Conservation (phyloP, 2,329 filamentous ascomycete genomes). For the Venturiaceae sp. region DNA sequence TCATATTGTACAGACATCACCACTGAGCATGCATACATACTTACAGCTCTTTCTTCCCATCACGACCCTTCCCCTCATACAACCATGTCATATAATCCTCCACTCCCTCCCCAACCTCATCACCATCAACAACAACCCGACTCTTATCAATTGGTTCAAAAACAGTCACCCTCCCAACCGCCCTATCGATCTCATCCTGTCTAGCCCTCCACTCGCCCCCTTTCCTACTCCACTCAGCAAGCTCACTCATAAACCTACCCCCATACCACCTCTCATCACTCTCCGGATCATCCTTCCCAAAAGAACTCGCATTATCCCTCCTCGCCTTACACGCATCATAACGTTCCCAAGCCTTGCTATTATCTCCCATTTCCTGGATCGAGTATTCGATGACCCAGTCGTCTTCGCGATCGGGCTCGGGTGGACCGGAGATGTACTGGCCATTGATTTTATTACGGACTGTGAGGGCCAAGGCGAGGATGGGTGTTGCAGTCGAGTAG, state of each 20-base stretch:
- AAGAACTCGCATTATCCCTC: conserved; percentile 26
- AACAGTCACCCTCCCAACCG: conserved; percentile 26
- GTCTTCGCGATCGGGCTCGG: conserved; percentile 32
- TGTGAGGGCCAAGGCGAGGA: conserved; percentile 63
- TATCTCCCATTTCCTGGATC: conserved; percentile 49
- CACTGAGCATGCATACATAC: background rate
- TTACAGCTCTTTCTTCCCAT: background rate
- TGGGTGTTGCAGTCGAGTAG: conserved; percentile 8
- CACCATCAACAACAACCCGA: conserved; percentile 11
- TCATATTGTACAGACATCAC: background rate
- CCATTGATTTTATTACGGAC: conserved; percentile 66
- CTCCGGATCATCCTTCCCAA: conserved; percentile 25
- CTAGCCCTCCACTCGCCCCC: conserved; percentile 51
- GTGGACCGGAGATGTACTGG: conserved; percentile 51
- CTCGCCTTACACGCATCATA: conserved; percentile 34
- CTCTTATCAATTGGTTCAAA: conserved; percentile 2
- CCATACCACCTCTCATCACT: conserved; percentile 31
- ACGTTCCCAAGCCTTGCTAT: conserved; percentile 34
- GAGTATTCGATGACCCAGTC: conserved; percentile 73
- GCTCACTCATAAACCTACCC: conserved; percentile 33
- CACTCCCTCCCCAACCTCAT: conserved; percentile 10
- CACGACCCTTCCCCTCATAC: conserved; percentile 10
- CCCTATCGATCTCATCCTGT: conserved; percentile 37
- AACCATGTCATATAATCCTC: conserved; percentile 21
- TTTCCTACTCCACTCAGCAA: conserved; percentile 45